Evolutionary conservation across 1,284 basidiomycete species (phyloP).

Genomic region (Pseudozyma pruni): DNA sequence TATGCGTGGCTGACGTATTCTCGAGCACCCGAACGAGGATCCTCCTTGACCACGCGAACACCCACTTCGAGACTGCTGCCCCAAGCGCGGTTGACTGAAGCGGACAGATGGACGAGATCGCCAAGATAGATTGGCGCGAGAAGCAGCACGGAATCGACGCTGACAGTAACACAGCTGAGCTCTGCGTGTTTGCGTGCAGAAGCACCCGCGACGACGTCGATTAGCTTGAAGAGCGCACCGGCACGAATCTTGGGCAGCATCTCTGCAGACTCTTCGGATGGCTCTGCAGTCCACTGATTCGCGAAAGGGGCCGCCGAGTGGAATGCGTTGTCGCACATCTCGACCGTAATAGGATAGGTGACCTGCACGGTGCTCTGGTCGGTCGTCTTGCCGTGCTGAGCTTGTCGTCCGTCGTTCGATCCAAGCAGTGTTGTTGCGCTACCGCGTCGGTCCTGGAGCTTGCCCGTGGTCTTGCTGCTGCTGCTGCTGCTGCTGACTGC

Average conservation of each 20-base stretch:
- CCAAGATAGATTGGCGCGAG: constrained; percentile 60
- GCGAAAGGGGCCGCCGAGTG: constrained; percentile 14
- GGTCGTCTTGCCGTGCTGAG: constrained; percentile 34
- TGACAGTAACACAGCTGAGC: constrained; percentile 67
- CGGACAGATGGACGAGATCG: constrained; percentile 64
- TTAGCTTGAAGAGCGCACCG: constrained; percentile 68
- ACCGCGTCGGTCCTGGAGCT: constrained; percentile 1
- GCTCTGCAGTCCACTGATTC: constrained; percentile 5
- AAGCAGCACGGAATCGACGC: constrained; percentile 65
- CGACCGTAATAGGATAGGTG: constrained; percentile 51
- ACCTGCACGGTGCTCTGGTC: constrained; percentile 51
- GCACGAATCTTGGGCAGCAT: constrained; percentile 56
- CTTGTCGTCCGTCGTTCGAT: not conserved
- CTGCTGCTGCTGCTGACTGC: not conserved
- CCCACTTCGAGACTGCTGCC: constrained; percentile 68
- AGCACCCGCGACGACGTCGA: constrained; percentile 69
- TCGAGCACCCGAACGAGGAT: constrained; percentile 46
- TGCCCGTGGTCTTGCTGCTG: no score
- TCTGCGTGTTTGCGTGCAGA: constrained; percentile 68
- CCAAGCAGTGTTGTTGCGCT: constrained; percentile 3
- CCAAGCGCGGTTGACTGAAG: constrained; percentile 68
- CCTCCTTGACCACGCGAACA: constrained; percentile 66
- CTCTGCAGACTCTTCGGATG: constrained; percentile 6
- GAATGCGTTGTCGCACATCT: constrained; percentile 53
- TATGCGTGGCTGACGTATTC: constrained; percentile 69